A percentile compares a stretch with the other conserved stretches of the same genome.
phyloP scores from a whole-genome alignment of 208 protist genomes.

The Phytomonas serpens region DNA sequence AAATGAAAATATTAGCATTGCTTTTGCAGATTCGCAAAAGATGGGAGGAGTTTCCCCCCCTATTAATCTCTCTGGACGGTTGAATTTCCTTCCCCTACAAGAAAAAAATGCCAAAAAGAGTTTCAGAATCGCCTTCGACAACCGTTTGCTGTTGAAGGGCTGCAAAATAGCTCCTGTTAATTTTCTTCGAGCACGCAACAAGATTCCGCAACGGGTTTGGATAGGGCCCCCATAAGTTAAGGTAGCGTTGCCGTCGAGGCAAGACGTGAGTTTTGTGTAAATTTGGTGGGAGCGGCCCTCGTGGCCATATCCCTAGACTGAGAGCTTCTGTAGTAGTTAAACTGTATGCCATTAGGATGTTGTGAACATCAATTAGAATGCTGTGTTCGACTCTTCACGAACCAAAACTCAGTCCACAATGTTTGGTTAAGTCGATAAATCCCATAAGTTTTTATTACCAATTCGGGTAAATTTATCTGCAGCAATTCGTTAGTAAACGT shows the following conservation, averaged over 20 bases:
- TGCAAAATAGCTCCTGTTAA: neutral
- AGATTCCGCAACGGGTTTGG: neutral
- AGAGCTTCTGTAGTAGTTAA: neutral
- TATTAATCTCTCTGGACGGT: neutral
- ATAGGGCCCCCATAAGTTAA: neutral
- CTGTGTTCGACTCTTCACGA: neutral
- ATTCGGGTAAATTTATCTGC: neutral
- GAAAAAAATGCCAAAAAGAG: neutral
- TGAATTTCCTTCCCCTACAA: neutral
- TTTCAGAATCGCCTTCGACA: neutral
- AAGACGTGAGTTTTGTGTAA: neutral
- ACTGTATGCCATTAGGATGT: neutral
- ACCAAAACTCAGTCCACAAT: neutral
- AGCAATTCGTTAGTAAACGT: neutral
- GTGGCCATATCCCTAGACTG: neutral
- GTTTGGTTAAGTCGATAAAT: neutral
- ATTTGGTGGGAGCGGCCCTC: neutral
- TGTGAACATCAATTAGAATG: neutral
- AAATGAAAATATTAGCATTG: constrained; percentile 4
- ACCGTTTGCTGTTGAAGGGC: neutral
- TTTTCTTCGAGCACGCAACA: neutral
- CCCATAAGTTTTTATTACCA: neutral
- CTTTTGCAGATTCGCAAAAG: neutral
- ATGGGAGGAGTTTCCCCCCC: neutral
- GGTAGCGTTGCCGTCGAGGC: neutral